Evolutionary conservation across 2,329 filamentous ascomycete genomes (phyloP).

Genomic region (Colletotrichum caudatum): DNA sequence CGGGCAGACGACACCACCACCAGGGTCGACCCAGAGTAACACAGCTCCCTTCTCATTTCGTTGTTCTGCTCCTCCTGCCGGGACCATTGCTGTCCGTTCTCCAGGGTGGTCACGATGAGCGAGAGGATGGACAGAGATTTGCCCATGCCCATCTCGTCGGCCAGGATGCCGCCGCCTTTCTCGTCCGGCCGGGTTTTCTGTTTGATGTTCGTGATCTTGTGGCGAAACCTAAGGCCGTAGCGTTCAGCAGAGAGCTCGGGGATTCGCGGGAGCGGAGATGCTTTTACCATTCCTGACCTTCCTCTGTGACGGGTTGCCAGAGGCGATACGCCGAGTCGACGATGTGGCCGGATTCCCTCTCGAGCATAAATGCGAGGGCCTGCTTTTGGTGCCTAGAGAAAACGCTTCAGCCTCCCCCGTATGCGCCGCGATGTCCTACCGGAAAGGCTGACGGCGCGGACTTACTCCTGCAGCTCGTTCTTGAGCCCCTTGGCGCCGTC

Average conservation of each 20-base stretch:
- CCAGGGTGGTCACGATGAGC: slow-evolving; percentile 57
- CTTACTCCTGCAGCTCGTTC: slow-evolving; percentile 46
- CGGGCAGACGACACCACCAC: slow-evolving; percentile 58
- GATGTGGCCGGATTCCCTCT: slow-evolving; percentile 54
- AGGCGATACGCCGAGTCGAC: slow-evolving; percentile 48
- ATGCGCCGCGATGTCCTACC: background rate
- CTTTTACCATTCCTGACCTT: slow-evolving; percentile 48
- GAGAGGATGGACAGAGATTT: slow-evolving; percentile 67
- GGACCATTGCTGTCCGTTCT: slow-evolving; percentile 53
- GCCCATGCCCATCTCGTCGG: slow-evolving; percentile 72
- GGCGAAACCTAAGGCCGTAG: slow-evolving; percentile 50
- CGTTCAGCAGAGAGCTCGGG: background rate
- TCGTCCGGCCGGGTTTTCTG: slow-evolving; percentile 46
- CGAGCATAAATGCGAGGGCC: slow-evolving; percentile 54
- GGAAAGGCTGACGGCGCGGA: background rate
- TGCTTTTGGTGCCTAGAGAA: slow-evolving; percentile 53
- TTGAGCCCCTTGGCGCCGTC: slow-evolving; percentile 44
- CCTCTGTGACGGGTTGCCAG: slow-evolving; percentile 47
- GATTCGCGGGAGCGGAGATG: background rate
- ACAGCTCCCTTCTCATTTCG: slow-evolving; percentile 36
- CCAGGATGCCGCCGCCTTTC: slow-evolving; percentile 62
- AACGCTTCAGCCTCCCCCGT: background rate
- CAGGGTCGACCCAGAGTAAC: slow-evolving; percentile 55
- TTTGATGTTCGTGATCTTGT: slow-evolving; percentile 56
- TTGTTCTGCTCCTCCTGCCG: slow-evolving; percentile 40